Evolutionary conservation across 495 filamentous ascomycete species (phyloP), one percentile per base, ranked within the genome.

Genomic region (Aspergillus bridgeri): DNA sequence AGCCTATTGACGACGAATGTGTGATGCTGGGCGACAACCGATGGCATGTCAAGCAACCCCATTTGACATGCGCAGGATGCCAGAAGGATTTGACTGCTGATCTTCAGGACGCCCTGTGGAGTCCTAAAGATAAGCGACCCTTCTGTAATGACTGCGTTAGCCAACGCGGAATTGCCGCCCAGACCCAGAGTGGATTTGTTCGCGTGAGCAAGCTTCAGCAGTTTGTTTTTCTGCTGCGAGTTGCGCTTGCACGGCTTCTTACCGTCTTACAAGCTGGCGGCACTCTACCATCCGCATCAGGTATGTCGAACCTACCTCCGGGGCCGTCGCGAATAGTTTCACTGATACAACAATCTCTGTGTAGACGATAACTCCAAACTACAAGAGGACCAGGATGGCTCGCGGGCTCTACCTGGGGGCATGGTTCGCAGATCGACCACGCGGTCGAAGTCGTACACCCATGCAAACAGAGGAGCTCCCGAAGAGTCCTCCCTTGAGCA

Each of bases 1-100:
- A 88, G 57, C 89, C 93, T 5, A 91, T 99, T 54, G 95, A 99
- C 60, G 94, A 99, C 63, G 92, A 93, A 65, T 98, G 95, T 69
- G 78, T 88, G 54, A 81, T 83, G 53, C 77, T 77, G 53, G 85
- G 82, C 33, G 83, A 94, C 44, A 83, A 80, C 66, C 82, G 91
- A 62, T 96, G 93, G 88, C 93, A 98, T 68, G 68, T 88, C 19
- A 80, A 81, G 20, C 77, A 75, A 5, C 67, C 75, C 48, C 96
- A 96, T 72, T 79, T 95, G 57, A 74, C 76, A 29, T 99, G 94
- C 70, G 76, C 75, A 15, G 84, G 81, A 48, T 98, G 94, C 64
- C 80, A 85, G 53, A 81, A 79, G 54, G 89, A 96, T 42, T 69
- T 97, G 49, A 86, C 82, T 33, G 73, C 79, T 43, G 78, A 79